Evolutionary conservation across 768 basidiomycete species (phyloP).

Genomic region (Dentipellis sp.): DNA sequence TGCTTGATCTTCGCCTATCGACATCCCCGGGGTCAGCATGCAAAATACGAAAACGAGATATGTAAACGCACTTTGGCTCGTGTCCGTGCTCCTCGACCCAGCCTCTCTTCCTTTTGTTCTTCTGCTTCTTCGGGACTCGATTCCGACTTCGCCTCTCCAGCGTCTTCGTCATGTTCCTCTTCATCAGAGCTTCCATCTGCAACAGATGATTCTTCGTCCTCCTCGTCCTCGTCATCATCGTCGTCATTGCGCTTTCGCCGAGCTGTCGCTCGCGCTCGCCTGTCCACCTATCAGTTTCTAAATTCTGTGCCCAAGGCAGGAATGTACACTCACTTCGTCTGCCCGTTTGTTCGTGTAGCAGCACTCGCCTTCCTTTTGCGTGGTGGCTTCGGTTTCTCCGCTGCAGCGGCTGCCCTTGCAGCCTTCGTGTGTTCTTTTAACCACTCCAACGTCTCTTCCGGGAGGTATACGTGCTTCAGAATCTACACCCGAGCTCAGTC

Average conservation of each 20-base stretch:
- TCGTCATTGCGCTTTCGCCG: conserved; percentile 19
- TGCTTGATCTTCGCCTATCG: conserved; percentile 21
- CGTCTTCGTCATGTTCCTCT: conserved; percentile 5
- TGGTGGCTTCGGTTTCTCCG: conserved; percentile 39
- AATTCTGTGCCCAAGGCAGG: not conserved
- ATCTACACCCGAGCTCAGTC: conserved; percentile 33
- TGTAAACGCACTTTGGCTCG: conserved; percentile 23
- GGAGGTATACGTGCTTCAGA: conserved; percentile 56
- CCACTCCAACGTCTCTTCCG: conserved; percentile 50
- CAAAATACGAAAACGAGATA: no score
- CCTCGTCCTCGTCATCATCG: conserved; percentile 22
- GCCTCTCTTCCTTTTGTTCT: conserved; percentile 14
- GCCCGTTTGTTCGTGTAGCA: conserved; percentile 34
- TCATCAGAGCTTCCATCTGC: conserved; percentile 12
- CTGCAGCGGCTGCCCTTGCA: conserved; percentile 15
- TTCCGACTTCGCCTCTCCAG: conserved; percentile 6
- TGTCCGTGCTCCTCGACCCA: conserved; percentile 23
- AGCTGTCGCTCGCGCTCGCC: conserved; percentile 17
- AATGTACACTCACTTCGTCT: conserved; percentile 32
- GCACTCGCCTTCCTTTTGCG: conserved; percentile 45
- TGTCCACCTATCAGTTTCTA: not conserved
- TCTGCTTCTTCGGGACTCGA: conserved; percentile 12
- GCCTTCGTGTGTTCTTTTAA: conserved; percentile 40
- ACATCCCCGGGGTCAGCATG: not conserved
- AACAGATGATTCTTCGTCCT: conserved; percentile 9